Base-by-base conservation (phyloP, 441 rosid genomes). In the Mallotus japonicus region DNA sequence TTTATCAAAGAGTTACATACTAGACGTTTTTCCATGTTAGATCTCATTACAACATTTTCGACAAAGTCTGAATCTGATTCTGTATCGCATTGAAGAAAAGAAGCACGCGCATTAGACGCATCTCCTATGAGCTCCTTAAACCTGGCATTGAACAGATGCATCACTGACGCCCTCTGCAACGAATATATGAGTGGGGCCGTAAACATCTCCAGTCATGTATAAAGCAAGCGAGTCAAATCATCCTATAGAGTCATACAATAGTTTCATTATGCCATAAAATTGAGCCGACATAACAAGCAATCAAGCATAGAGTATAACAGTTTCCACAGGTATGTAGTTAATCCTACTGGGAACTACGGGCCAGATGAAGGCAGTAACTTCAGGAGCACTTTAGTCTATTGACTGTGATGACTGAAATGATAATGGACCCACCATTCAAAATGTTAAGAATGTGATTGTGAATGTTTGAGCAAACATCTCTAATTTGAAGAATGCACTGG, bases 1-100 rank as follows among this genome's bases (percentile, higher is more conserved):
- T 40, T 50, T 34, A 54, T 37, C 20, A 65, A 58, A 56, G 57
- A 60, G 73, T 64, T 59, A 68, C 86, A 70, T 77, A 94, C 98
- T 88, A 85, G 72, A 24, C 99, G 92, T 73, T 78, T 94, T 83
- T 94, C 99, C 93, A 94, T 87, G 89, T 90, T 94, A 79, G 99
- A 96, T 86, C 85, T 89, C 69, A 77, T 85, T 54, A 81, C 77
- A 54, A 85, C 85, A 76, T 66, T 81, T 77, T 87, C 90, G 62
- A 89, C 84, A 67, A 87, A 90, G 79, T 82, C 81, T 12, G 81
- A 69, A 82, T 87, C 93, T 69, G 86, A 80, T 73, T 86, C 88
- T 42, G 75, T 76, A 47, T 73, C 67, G 74, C 84, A 84, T 70
- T 49, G 84, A 75, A 80, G 85, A 76, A 88, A 71, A 75, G 96